Percentiles rank a stretch among this genome's conserved stretches.
Evolutionary conservation across 805 yeast species (phyloP).

Genomic region (Myxozyma melibiosi): DNA sequence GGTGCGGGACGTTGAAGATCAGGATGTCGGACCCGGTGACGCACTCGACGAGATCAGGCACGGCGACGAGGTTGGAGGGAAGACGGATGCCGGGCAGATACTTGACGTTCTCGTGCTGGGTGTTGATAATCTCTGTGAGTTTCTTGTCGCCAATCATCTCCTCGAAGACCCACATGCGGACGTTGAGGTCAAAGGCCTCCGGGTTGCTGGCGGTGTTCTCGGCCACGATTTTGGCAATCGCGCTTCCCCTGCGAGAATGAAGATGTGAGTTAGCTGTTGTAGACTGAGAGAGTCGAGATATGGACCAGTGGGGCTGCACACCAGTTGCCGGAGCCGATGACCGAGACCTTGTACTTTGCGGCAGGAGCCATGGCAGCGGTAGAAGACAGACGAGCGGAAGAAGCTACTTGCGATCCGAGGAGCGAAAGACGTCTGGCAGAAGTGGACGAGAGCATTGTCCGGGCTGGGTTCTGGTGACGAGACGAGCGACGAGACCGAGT

Average conservation of each 20-base stretch:
- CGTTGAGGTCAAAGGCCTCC: slow-evolving; percentile 67
- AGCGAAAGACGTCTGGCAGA: slow-evolving; percentile 2
- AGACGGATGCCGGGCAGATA: slow-evolving; percentile 87
- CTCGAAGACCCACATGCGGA: slow-evolving; percentile 97
- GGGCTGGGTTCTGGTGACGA: too few species aligned
- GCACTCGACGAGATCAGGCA: slow-evolving; percentile 76
- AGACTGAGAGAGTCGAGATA: background rate
- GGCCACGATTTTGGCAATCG: slow-evolving; percentile 92
- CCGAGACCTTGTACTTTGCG: slow-evolving; percentile 51
- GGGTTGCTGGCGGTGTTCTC: slow-evolving; percentile 80
- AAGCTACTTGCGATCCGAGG: background rate
- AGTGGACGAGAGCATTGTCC: too few species aligned
- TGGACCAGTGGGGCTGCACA: slow-evolving; percentile 18
- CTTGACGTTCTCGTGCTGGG: slow-evolving; percentile 88
- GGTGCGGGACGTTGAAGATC: slow-evolving; percentile 96
- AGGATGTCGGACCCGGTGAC: slow-evolving; percentile 81
- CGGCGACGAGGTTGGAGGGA: slow-evolving; percentile 85
- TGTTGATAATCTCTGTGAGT: slow-evolving; percentile 87
- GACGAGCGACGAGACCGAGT: too few species aligned
- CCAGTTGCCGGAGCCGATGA: slow-evolving; percentile 97
- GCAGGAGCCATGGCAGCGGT: slow-evolving; percentile 5
- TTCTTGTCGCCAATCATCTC: slow-evolving; percentile 69
- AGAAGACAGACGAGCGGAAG: background rate
- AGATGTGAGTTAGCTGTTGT: background rate
- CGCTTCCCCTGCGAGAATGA: slow-evolving; percentile 66